A percentile compares a stretch with the other conserved stretches of the same genome.
Conservation (phyloP, 78 protist genomes). For the Dictyostelium purpureum region DNA sequence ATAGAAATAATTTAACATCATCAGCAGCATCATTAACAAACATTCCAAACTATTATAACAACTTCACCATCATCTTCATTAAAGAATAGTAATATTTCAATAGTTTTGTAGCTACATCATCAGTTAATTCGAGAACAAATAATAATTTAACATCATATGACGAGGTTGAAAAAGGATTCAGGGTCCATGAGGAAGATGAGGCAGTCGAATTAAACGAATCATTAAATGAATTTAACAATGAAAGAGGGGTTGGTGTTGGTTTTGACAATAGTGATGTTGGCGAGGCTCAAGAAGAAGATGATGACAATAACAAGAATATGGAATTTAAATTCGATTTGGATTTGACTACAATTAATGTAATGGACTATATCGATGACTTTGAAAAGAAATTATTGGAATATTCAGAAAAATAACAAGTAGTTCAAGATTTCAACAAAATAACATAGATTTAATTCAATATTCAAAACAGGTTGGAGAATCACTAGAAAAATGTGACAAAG, state of each 20-base stretch:
- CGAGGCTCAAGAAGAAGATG: not conserved
- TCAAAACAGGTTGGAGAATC: slow-evolving; percentile 48
- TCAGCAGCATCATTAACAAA: no score
- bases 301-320: not conserved
- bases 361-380: slow-evolving; percentile 25
- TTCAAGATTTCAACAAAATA: slow-evolving; percentile 10
- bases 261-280: not conserved
- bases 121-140: no score
- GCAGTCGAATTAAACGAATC: not conserved
- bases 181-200: not conserved
- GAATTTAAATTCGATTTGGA: slow-evolving; percentile 54
- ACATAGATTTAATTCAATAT: slow-evolving; percentile 38
- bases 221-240: not conserved
- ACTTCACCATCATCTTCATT: no score
- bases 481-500: slow-evolving; percentile 14
- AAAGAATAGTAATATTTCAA: no score
- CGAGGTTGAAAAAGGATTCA: not conserved
- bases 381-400: slow-evolving; percentile 11
- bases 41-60: no score
- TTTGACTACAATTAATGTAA: slow-evolving; percentile 8
- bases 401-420: not conserved
- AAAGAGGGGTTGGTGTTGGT: no score
- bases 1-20: no score
- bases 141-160: no score
- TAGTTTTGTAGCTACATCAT: no score